Evolutionary conservation across 2,329 filamentous ascomycete genomes (phyloP).

Genomic region (Parastagonospora avenae): DNA sequence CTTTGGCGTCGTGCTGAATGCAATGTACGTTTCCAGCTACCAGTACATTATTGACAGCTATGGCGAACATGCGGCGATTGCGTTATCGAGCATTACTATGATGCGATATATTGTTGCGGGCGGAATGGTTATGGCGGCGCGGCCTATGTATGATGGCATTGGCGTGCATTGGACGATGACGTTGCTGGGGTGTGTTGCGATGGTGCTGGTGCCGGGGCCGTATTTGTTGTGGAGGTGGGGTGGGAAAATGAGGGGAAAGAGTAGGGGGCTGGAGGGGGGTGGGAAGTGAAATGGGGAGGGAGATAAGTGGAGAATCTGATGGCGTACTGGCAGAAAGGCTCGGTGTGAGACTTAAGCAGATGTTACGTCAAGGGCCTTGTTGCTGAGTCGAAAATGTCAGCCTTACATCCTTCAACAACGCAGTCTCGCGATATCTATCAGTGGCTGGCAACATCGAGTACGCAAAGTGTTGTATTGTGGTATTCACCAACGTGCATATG

Average conservation of each 20-base stretch:
- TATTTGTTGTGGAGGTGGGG: slow-evolving; percentile 46
- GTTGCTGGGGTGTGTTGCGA: slow-evolving; percentile 44
- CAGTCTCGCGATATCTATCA: no score
- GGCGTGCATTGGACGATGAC: slow-evolving; percentile 53
- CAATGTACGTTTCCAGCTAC: slow-evolving; percentile 45
- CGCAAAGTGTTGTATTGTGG: background rate
- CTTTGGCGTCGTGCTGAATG: slow-evolving; percentile 63
- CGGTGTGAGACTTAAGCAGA: no score
- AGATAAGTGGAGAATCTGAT: no score
- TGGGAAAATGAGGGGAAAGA: slow-evolving; percentile 33
- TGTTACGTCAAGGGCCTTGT: no score
- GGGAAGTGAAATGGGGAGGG: no score
- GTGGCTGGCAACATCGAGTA: no score
- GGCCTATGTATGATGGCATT: slow-evolving; percentile 48
- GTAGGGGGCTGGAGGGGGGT: slow-evolving; percentile 15
- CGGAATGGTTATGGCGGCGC: slow-evolving; percentile 48
- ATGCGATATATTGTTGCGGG: slow-evolving; percentile 44
- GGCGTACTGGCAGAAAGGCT: no score
- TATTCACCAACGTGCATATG: no score
- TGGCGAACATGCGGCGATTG: slow-evolving; percentile 49
- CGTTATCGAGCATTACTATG: slow-evolving; percentile 44
- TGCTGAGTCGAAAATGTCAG: no score
- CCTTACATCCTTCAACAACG: no score
- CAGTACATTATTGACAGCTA: slow-evolving; percentile 49
- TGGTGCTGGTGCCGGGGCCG: slow-evolving; percentile 40